Evolutionary conservation across 202 grass and related monocot species (phyloP), one percentile per base, ranked within the genome.

Genomic region (Setaria italica): DNA sequence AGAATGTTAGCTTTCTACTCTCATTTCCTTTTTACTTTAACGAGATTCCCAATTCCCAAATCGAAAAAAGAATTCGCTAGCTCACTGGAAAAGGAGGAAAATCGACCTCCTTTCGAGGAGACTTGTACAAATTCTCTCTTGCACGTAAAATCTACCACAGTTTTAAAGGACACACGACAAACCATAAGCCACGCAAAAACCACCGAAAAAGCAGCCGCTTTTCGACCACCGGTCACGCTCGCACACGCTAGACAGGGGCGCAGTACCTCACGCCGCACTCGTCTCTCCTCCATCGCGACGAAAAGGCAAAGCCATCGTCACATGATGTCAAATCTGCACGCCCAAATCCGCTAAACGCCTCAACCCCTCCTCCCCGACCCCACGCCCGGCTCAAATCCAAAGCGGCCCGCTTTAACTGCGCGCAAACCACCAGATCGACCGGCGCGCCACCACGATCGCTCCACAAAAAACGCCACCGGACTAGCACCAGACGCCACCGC

Each of bases 251-350:
- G 80, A 82, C 53, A 46, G 66, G 2, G 50, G 8, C 79, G 9
- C 2, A 15, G n/a, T 12, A 82, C 66, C 79, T 58, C 66, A 70
- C 50, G 41, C 79, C n/a, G 65, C 66, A 71, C 80, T 74, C 47
- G 25, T 33, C 65, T 67, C 78, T 9, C 47, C 41, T 77, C 77
- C 63, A 50, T 41, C 58, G 11, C 51, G 21, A 71, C 51, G 17
- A 16, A 33, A 59, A 59, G 42, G 39, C 5, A 4, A 56, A 71
- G 56, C 47, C 30, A 58, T 12, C 25, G 14, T 82, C 67, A 46
- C 53, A 9, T 71, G 67, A 19, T 13, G 67, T 34, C 67, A 59
- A 82, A 71, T 82, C 51, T 46, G 15, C 37, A 59, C 53, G 53
- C 66, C 51, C 37, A 2, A 46, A 46, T 39, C 80, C 21, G 55